phyloP scores from a whole-genome alignment of 495 filamentous ascomycete species.

The Xylona heveae region DNA sequence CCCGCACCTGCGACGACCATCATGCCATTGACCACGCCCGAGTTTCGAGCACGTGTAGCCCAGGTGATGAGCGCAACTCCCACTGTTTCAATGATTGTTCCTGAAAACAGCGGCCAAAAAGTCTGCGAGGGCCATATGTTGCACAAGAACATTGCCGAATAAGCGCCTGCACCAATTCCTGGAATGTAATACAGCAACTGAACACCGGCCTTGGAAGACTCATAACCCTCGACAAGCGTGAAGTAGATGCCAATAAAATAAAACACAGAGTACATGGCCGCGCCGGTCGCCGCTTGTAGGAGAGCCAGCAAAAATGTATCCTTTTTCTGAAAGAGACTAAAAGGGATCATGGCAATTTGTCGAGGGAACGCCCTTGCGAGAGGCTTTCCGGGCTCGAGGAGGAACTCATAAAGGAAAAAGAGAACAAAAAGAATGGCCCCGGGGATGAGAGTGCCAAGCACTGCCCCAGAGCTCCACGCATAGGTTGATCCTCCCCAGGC shows the following conservation, averaged over 20 bases:
- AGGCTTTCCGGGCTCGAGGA: constrained; percentile 24
- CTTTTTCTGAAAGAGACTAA: constrained; percentile 23
- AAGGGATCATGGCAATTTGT: constrained; percentile 35
- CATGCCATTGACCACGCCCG: constrained; percentile 29
- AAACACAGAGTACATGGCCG: constrained; percentile 29
- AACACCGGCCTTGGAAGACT: constrained; percentile 24
- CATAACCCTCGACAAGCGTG: constrained; percentile 25
- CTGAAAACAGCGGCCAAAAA: constrained; percentile 25
- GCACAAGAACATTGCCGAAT: constrained; percentile 28
- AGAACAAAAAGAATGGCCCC: constrained; percentile 22
- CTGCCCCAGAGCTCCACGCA: constrained; percentile 25
- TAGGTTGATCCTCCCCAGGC: constrained; percentile 38
- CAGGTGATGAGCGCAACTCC: constrained; percentile 26
- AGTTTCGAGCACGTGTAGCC: constrained; percentile 20
- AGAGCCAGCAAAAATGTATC: constrained; percentile 30
- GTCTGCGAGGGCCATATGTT: constrained; percentile 35
- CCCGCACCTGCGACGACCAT: constrained; percentile 35
- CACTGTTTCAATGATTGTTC: constrained; percentile 23
- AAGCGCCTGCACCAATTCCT: constrained; percentile 26
- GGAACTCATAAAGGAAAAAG: constrained; percentile 32
- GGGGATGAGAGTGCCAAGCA: constrained; percentile 28
- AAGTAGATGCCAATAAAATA: constrained; percentile 43
- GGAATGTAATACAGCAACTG: constrained; percentile 27
- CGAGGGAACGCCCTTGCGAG: constrained; percentile 22
- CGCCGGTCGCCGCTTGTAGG: constrained; percentile 29